Evolutionary conservation across 2,329 filamentous ascomycete species (phyloP).

Genomic region (Fusarium sp.): DNA sequence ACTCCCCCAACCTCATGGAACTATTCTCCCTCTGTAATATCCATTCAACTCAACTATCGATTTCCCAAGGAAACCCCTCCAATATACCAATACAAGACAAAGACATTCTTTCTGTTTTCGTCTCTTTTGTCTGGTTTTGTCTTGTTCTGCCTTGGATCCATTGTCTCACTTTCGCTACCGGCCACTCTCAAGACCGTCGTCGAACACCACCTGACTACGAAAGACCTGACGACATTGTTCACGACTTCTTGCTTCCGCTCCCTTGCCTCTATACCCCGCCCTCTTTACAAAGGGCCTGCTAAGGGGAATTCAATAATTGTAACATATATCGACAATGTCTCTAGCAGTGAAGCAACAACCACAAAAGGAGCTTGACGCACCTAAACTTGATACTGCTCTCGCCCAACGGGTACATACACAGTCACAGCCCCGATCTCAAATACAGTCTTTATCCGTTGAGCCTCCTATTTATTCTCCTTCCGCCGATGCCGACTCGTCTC

Average conservation of each 20-base stretch:
- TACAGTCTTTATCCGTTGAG: conserved; percentile 40
- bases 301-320: conserved; percentile 35
- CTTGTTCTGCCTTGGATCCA: conserved; percentile 23
- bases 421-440: conserved; percentile 32
- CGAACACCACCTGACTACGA: conserved; percentile 14
- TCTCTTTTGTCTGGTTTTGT: conserved; percentile 36
- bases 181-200: conserved; percentile 28
- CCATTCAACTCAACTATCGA: conserved; percentile 28
- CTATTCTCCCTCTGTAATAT: conserved; percentile 21
- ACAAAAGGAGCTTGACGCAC: conserved; percentile 34
- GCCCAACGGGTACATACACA: conserved; percentile 25
- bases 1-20: conserved; percentile 26
- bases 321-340: conserved; percentile 36
- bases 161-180: conserved; percentile 30
- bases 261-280: conserved; percentile 20
- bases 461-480: conserved; percentile 38
- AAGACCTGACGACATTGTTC: conserved; percentile 29
- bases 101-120: conserved; percentile 34
- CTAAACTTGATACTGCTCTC: conserved; percentile 31
- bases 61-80: conserved; percentile 8
- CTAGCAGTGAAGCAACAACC: conserved; percentile 33
- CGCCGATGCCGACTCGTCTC: conserved; percentile 36
- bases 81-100: background rate
- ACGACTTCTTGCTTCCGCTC: conserved; percentile 15
- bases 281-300: conserved; percentile 16